These are phyloP conservation scores for Adenanthera pavonina DNA, from an alignment of 306 rosid species.

Conservation along the genomic window DNA sequence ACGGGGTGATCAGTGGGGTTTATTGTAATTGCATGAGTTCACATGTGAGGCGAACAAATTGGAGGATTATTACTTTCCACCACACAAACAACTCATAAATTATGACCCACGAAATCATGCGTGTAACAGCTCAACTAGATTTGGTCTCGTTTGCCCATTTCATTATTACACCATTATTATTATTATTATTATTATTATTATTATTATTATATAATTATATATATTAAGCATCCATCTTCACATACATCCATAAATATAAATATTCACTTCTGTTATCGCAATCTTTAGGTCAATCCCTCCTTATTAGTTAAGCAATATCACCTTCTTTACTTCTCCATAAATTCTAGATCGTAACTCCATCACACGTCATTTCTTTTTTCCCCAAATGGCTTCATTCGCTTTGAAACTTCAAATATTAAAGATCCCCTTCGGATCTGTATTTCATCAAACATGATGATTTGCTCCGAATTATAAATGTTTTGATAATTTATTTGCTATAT, in stretches of 20 bases:
- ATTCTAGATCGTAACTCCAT: slow-evolving; percentile 21
- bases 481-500: background rate
- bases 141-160: slow-evolving; percentile 39
- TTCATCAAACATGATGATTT: slow-evolving; percentile 39
- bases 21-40: slow-evolving; percentile 65
- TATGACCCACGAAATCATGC: slow-evolving; percentile 84
- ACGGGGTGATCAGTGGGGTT: slow-evolving; percentile 43
- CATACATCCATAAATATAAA: background rate
- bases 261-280: slow-evolving; percentile 29
- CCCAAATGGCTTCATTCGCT: background rate
- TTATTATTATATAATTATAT: background rate
- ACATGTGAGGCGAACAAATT: slow-evolving; percentile 62
- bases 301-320: slow-evolving; percentile 16
- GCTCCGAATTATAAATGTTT: slow-evolving; percentile 24
- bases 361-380: background rate
- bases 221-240: background rate
- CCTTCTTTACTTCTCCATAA: slow-evolving; percentile 17
- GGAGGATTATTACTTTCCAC: slow-evolving; percentile 70
- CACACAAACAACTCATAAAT: slow-evolving; percentile 70
- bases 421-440: slow-evolving; percentile 8
- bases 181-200: slow-evolving; percentile 20
- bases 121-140: slow-evolving; percentile 78
- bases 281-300: slow-evolving; percentile 46
- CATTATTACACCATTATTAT: slow-evolving; percentile 33
- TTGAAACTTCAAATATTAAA: background rate